phyloP scores from a whole-genome alignment of 2,329 filamentous ascomycete species.

The Knufia petricola region DNA sequence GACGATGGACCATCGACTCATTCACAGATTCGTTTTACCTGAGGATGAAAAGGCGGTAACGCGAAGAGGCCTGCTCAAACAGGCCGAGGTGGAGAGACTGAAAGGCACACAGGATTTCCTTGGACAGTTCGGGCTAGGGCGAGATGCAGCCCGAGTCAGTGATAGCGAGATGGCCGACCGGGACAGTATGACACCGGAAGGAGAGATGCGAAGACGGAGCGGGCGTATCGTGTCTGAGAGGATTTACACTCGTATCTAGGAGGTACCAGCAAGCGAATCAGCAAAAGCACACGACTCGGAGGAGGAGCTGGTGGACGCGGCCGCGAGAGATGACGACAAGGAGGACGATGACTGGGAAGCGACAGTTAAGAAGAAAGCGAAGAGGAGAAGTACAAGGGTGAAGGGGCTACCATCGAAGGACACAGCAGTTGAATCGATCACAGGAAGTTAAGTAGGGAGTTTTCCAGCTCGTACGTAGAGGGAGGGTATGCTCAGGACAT shows the following conservation, averaged over 20 bases:
- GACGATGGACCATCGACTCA: conserved; percentile 72
- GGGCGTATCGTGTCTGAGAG: conserved; percentile 6
- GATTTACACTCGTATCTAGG: conserved; percentile 6
- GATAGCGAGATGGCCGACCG: conserved; percentile 7
- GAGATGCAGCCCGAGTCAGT: neutral
- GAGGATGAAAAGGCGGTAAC: conserved; percentile 51
- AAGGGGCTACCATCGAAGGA: too few species aligned
- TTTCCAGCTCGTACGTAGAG: too few species aligned
- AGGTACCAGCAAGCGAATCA: neutral
- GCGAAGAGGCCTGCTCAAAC: conserved; percentile 18
- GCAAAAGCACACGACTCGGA: too few species aligned
- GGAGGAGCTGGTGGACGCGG: neutral
- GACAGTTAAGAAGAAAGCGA: neutral
- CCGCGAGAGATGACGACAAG: neutral
- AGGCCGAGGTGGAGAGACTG: conserved; percentile 19
- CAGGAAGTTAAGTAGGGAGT: too few species aligned
- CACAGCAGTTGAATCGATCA: too few species aligned
- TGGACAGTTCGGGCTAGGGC: neutral
- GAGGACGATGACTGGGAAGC: neutral
- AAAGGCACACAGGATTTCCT: conserved; percentile 13
- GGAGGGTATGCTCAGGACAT: too few species aligned
- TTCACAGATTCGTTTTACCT: conserved; percentile 72
- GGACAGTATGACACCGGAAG: conserved; percentile 9
- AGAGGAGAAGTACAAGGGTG: neutral
- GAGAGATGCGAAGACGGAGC: conserved; percentile 11